Base-by-base conservation (phyloP, 2,329 filamentous ascomycete genomes). In the Thielaviopsis musarum region DNA sequence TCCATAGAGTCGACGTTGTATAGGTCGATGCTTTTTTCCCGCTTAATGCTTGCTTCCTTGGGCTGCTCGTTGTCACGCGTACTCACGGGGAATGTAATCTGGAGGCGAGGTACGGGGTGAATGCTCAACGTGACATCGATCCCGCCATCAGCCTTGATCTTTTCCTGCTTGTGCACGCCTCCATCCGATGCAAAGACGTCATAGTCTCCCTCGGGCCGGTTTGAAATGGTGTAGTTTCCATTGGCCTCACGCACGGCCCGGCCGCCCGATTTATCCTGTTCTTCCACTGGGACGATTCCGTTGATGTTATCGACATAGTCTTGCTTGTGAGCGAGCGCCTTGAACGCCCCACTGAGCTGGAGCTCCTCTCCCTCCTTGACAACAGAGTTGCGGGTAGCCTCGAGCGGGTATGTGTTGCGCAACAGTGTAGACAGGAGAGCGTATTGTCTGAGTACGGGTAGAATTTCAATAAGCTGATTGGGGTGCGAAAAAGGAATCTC, bases 401-500 rank as follows among this genome's bases (percentile, higher is more conserved):
- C 51, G 21, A 58, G 49, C 3, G 58, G 58, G 65, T 88, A 86
- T 60, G 77, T 81, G 56, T 79, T 80, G 59, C 77, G 72, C 3
- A 91, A 74, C 2, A 93, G 70, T 0, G 75, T 80, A 1, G 81
- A 81, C 4, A 88, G 73, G 64, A 86, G 82, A 0, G 85, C 84
- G 66, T 88, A 93, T 68, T 93, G 88, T 15, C 88, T 77, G 17
- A 93, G 73, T 3, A 78, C 74, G 0, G 88, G 87, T n/a, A 94
- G 75, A 67, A 91, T 81, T 58, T 80, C 77, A 6, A 91, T 73
- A 3, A 94, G 72, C 67, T 94, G 87, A 56, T 82, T 79, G 0
- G 88, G 88, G 66, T 94, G 88, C 2, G 82, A 81, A 66, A 94
- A 91, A 0, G 87, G 82, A 34, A 93, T 74, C 59, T 84, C 81